Conservation (phyloP, 139 green algal species). For the Astrephomene gubernaculifera region DNA sequence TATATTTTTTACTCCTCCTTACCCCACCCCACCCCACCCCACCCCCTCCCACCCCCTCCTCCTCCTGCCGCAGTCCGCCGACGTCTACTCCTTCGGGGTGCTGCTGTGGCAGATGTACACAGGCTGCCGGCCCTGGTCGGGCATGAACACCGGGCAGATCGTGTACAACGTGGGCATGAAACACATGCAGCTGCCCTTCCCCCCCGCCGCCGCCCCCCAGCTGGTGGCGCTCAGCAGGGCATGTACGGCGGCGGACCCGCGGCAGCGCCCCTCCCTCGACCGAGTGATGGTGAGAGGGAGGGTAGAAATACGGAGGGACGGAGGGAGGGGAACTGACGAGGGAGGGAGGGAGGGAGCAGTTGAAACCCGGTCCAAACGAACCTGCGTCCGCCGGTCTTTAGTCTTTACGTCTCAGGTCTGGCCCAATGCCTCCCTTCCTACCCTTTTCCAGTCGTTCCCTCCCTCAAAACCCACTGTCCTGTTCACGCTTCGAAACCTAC, state of each 20-base stretch:
- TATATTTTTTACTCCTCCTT: background rate
- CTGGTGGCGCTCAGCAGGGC: conserved; percentile 8
- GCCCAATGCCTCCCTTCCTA: too few relatives aligned
- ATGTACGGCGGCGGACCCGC: conserved; percentile 7
- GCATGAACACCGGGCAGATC: conserved; percentile 49
- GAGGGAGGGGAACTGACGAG: too few relatives aligned
- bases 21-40: background rate
- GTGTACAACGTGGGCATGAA: conserved; percentile 42
- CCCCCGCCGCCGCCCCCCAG: background rate
- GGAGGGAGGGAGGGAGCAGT: too few relatives aligned
- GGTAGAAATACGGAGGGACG: too few relatives aligned
- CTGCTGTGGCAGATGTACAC: conserved; percentile 67
- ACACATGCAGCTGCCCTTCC: conserved; percentile 31
- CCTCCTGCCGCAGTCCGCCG: background rate
- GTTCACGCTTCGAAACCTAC: too few relatives aligned
- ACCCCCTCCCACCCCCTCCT: background rate
- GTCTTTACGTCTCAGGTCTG: too few relatives aligned
- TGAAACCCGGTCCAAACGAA: too few relatives aligned
- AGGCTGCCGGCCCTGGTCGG: conserved; percentile 48
- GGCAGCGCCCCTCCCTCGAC: background rate
- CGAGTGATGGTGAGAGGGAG: conserved; percentile 2
- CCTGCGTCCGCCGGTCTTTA: too few relatives aligned
- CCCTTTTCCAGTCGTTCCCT: too few relatives aligned
- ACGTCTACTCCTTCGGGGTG: conserved; percentile 58
- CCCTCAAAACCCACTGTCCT: too few relatives aligned